Percentiles rank a stretch among this genome's conserved stretches.
Conservation (phyloP, 495 filamentous ascomycete genomes). For the Penicillium odoratum region DNA sequence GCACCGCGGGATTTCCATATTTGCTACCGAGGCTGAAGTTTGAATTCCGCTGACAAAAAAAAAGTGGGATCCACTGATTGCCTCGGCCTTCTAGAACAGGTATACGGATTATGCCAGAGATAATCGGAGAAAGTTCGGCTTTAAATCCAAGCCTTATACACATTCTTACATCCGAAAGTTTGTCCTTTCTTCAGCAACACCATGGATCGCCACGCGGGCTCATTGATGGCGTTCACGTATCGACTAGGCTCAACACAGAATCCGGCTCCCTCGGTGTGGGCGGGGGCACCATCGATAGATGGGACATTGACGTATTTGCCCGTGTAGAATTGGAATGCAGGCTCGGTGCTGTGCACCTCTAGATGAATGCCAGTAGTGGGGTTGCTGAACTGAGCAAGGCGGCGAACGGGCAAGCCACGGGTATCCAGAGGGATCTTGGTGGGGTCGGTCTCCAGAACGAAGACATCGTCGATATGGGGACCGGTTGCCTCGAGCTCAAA, state of each 20-base stretch:
- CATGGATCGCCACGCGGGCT: slow-evolving; percentile 73
- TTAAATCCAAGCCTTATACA: slow-evolving; percentile 76
- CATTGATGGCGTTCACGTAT: slow-evolving; percentile 85
- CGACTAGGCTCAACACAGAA: slow-evolving; percentile 92
- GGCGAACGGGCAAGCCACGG: slow-evolving; percentile 59
- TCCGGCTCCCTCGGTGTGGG: slow-evolving; percentile 64
- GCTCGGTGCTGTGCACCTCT: slow-evolving; percentile 84
- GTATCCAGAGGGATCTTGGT: slow-evolving; percentile 73
- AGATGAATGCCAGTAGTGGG: slow-evolving; percentile 72
- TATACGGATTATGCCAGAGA: not conserved
- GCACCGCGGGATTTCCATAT: not conserved
- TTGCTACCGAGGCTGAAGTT: not conserved
- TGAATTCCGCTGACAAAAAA: not conserved
- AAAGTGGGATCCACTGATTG: not conserved
- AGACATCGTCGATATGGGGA: slow-evolving; percentile 87
- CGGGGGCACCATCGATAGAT: slow-evolving; percentile 61
- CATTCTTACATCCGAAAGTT: slow-evolving; percentile 72
- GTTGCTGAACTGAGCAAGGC: slow-evolving; percentile 67
- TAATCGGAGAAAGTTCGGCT: not conserved
- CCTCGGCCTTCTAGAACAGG: not conserved
- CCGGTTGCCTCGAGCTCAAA: slow-evolving; percentile 68
- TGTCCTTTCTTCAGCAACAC: slow-evolving; percentile 77
- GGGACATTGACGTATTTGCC: slow-evolving; percentile 82
- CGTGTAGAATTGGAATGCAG: slow-evolving; percentile 95
- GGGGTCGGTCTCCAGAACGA: slow-evolving; percentile 68